Conservation (phyloP, 179 eudicot genomes). For the Actinidia arguta region DNA sequence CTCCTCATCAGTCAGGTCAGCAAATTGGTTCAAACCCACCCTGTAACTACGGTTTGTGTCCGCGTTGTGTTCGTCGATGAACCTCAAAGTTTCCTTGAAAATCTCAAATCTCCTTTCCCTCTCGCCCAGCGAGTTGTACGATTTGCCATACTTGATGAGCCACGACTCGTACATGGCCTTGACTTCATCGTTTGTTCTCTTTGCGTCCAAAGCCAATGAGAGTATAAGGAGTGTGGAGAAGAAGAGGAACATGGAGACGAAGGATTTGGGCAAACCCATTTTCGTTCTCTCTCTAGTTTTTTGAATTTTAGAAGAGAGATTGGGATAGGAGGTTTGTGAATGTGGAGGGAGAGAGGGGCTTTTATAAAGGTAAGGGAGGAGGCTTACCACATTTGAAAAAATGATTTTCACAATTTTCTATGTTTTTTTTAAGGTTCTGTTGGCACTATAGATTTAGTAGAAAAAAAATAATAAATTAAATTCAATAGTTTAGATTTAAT, state of each 20-base stretch:
- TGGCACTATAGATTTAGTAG: too few species aligned
- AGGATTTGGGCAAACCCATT: slow-evolving; percentile 20
- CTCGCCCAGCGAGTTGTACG: slow-evolving; percentile 66
- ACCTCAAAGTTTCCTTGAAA: slow-evolving; percentile 64
- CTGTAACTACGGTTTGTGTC: slow-evolving; percentile 41
- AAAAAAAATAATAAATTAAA: too few species aligned
- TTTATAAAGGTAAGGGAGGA: too few species aligned
- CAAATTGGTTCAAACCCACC: slow-evolving; percentile 65
- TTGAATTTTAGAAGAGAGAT: too few species aligned
- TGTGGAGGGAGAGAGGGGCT: too few species aligned
- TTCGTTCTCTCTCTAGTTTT: neutral
- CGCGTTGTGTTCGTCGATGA: slow-evolving; percentile 62
- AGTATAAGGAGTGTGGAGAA: slow-evolving; percentile 3
- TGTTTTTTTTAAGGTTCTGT: too few species aligned
- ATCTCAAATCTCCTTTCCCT: slow-evolving; percentile 63
- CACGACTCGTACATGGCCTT: too few species aligned
- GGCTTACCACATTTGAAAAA: too few species aligned
- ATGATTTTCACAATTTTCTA: too few species aligned
- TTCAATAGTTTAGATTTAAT: too few species aligned
- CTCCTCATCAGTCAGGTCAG: slow-evolving; percentile 75
- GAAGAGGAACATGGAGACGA: slow-evolving; percentile 1
- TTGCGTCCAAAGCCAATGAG: slow-evolving; percentile 36
- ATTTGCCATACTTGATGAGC: slow-evolving; percentile 49
- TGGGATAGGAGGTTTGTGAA: too few species aligned
- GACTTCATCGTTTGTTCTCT: slow-evolving; percentile 40